Base-by-base conservation (phyloP, 169 alveolate species). In the Plasmodium chabaudi region DNA sequence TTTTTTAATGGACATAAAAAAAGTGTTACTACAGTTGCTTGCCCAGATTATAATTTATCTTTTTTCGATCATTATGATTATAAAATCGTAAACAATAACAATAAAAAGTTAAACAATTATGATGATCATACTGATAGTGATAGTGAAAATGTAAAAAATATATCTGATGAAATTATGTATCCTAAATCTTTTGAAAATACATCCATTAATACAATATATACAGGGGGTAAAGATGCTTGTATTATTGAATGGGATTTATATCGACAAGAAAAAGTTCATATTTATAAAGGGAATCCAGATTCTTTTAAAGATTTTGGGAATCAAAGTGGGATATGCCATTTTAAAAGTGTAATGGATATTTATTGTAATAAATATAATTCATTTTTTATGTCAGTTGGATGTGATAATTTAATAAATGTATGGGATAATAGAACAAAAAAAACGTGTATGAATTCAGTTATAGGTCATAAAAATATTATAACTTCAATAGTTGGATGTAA, bases 171-270 rank as follows among this genome's bases (percentile, higher is more conserved):
- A 4, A 56, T 42, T 68, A 47, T 77, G 68, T 59, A 77, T 56
- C 79, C 88, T 1, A 77, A 77, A 69, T 21, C 47, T 17, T 77
- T 77, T 56, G 77, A 65, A 53, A 77, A 77, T 47, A 69, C 72
- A 13, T 64, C 88, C 21, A 59, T 77, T 56, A 77, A 53, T 69
- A 77, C 73, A 17, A 57, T 68, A n/a, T 77, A 77, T 57, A 77
- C 88, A 2, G 88, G 88, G 1, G 88, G 77, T 3, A 77, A 77
- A 51, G 88, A 77, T 46, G 88, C 88, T 42, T 56, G 88, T 64
- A 77, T 77, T 69, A 77, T 77, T 39, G 88, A 77, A 46, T 77
- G 88, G 88, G 88, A 77, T 46, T 19, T 77, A 63, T 42, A 15
- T 17, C 49, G 59, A 23, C 77, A 75, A 63, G 88, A 77, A 39